These are phyloP conservation scores for Sugiyamaella floridensis DNA, from an alignment of 805 yeast genomes.

Conservation along the genomic window DNA sequence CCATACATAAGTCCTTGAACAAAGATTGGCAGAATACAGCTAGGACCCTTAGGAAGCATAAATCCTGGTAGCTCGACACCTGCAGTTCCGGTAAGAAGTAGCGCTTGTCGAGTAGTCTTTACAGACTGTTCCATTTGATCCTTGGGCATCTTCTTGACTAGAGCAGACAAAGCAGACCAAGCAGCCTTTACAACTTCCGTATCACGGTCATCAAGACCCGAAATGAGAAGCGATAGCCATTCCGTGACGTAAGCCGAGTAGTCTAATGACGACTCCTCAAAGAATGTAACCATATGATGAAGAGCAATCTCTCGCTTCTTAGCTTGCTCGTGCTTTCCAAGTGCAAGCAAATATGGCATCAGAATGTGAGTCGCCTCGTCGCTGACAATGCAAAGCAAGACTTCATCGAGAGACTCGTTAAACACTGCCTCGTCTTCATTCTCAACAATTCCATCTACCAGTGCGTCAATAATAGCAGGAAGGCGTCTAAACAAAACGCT, in stretches of 20 bases:
- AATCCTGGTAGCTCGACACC: constrained; percentile 69
- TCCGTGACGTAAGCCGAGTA: constrained; percentile 66
- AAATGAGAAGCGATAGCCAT: constrained; percentile 61
- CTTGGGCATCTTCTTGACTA: constrained; percentile 69
- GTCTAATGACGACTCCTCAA: constrained; percentile 57
- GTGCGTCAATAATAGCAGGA: constrained; percentile 62
- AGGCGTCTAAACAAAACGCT: constrained; percentile 67
- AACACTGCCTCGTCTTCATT: constrained; percentile 30
- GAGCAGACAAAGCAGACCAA: constrained; percentile 54
- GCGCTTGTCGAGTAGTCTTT: constrained; percentile 69
- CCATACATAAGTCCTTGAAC: constrained; percentile 96
- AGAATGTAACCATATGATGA: constrained; percentile 58
- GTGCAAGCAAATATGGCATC: constrained; percentile 67
- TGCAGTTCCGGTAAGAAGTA: constrained; percentile 58
- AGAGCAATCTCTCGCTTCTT: constrained; percentile 42
- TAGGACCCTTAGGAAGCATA: constrained; percentile 67
- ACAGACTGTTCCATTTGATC: constrained; percentile 70
- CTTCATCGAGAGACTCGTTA: constrained; percentile 44
- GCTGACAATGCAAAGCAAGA: constrained; percentile 66
- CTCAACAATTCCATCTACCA: constrained; percentile 40
- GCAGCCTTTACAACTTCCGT: constrained; percentile 56
- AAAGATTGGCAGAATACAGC: constrained; percentile 82
- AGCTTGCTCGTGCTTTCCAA: constrained; percentile 70
- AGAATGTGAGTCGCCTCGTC: constrained; percentile 79
- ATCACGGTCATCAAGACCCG: constrained; percentile 66